These are phyloP conservation scores for Cupressus sempervirens DNA, from an alignment of 75 land plant genomes.

Conservation along the genomic window DNA sequence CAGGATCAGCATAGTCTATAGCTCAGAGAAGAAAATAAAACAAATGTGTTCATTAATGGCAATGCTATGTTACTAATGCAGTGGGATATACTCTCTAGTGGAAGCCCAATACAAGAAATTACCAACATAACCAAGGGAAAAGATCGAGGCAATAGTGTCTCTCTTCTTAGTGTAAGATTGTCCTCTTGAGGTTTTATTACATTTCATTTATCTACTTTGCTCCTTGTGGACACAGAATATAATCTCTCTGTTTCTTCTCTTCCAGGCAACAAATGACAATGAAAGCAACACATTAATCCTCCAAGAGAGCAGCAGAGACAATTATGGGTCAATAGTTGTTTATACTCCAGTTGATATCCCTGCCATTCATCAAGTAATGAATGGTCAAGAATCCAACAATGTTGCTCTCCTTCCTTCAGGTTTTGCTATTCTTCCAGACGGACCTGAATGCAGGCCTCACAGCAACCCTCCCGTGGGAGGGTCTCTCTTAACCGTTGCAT, in stretches of 20 bases:
- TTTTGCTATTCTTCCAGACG: slow-evolving; percentile 82
- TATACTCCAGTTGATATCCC: slow-evolving; percentile 75
- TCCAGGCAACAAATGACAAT: slow-evolving; percentile 49
- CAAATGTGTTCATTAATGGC: neutral
- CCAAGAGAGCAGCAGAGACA: slow-evolving; percentile 80
- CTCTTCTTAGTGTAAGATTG: slow-evolving; percentile 49
- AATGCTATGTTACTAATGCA: slow-evolving; percentile 14
- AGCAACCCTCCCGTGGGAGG: slow-evolving; percentile 44
- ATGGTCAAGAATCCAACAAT: slow-evolving; percentile 73
- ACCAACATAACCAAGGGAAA: slow-evolving; percentile 76
- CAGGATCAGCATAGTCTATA: neutral
- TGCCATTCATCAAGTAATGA: slow-evolving; percentile 69
- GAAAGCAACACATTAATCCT: slow-evolving; percentile 69
- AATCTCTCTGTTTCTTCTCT: neutral
- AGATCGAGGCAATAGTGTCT: slow-evolving; percentile 73
- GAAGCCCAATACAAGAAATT: slow-evolving; percentile 41
- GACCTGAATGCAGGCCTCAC: slow-evolving; percentile 35
- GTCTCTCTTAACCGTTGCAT: slow-evolving; percentile 69
- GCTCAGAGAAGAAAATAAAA: neutral
- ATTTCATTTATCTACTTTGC: neutral
- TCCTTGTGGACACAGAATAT: neutral
- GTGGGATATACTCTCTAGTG: slow-evolving; percentile 82
- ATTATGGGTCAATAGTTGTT: slow-evolving; percentile 69
- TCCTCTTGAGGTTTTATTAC: neutral
- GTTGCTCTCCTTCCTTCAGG: slow-evolving; percentile 72